Evolutionary conservation across 495 filamentous ascomycete species (phyloP).

Genomic region (Aspergillus haitiensis): DNA sequence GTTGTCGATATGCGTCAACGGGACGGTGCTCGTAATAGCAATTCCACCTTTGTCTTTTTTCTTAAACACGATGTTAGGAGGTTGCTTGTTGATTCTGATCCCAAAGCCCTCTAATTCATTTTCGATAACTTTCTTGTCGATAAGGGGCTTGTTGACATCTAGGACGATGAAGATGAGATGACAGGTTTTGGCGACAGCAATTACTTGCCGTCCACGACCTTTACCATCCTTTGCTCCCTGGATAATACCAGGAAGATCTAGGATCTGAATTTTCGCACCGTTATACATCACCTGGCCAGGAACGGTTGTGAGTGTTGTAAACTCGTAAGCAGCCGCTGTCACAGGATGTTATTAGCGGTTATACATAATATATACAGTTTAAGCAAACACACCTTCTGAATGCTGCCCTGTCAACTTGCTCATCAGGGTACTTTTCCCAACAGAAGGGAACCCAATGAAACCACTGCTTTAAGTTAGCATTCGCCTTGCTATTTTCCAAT

Average conservation of each 20-base stretch:
- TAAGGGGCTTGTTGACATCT: slow-evolving; percentile 97
- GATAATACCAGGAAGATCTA: slow-evolving; percentile 98
- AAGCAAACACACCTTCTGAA: slow-evolving; percentile 65
- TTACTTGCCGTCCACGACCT: slow-evolving; percentile 96
- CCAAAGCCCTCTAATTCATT: slow-evolving; percentile 96
- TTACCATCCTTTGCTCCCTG: slow-evolving; percentile 98
- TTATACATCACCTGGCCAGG: slow-evolving; percentile 97
- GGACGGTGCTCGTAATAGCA: slow-evolving; percentile 88
- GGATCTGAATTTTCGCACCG: slow-evolving; percentile 96
- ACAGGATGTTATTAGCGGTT: slow-evolving; percentile 21
- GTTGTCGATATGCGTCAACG: slow-evolving; percentile 86
- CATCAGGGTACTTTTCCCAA: slow-evolving; percentile 98
- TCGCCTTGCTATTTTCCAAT: background rate
- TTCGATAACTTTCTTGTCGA: slow-evolving; percentile 96
- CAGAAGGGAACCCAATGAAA: slow-evolving; percentile 84
- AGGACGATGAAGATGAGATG: slow-evolving; percentile 98
- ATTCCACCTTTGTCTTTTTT: slow-evolving; percentile 99
- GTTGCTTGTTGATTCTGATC: slow-evolving; percentile 95
- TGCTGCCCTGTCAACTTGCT: slow-evolving; percentile 91
- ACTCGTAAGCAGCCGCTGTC: slow-evolving; percentile 91
- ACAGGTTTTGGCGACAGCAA: slow-evolving; percentile 98
- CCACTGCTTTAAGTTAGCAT: slow-evolving; percentile 37
- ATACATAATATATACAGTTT: slow-evolving; percentile 9
- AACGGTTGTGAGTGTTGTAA: slow-evolving; percentile 96
- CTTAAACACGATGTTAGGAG: slow-evolving; percentile 95